Conservation (phyloP, 179 eudicot genomes). For the Dionaea muscipula region DNA sequence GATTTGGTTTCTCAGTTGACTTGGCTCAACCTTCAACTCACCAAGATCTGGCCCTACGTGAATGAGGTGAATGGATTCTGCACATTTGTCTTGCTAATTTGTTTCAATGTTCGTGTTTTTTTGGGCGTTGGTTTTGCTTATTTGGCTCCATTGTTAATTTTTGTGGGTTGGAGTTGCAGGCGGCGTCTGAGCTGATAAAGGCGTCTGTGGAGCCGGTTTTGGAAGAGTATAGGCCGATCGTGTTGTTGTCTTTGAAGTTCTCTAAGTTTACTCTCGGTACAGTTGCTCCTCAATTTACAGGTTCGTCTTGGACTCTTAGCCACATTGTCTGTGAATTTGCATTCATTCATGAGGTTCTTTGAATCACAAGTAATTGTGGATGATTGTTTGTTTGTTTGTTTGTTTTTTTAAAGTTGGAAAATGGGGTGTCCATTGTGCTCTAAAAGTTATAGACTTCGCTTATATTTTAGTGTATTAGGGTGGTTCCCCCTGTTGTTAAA, state of each 20-base stretch:
- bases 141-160: background rate
- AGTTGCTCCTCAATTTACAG: constrained; percentile 91
- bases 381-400: too few species aligned
- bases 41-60: constrained; percentile 83
- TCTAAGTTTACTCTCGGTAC: constrained; percentile 83
- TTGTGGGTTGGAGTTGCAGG: constrained; percentile 19
- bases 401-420: too few species aligned
- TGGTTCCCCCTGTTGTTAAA: too few species aligned
- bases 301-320: too few species aligned
- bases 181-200: constrained; percentile 77
- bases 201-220: constrained; percentile 70
- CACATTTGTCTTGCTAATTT: background rate
- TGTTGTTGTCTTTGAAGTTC: constrained; percentile 61
- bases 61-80: constrained; percentile 33
- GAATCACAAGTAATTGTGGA: too few species aligned
- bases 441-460: too few species aligned
- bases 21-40: constrained; percentile 73
- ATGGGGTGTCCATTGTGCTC: too few species aligned
- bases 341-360: background rate
- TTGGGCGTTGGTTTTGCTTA: background rate
- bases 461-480: too few species aligned
- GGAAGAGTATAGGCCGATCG: constrained; percentile 62
- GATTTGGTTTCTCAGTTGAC: constrained; percentile 41
- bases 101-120: background rate
- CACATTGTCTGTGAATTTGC: background rate